Evolutionary conservation across 768 basidiomycete species (phyloP), one percentile per base, ranked within the genome.

Genomic region (Pulveroboletus ravenelii): DNA sequence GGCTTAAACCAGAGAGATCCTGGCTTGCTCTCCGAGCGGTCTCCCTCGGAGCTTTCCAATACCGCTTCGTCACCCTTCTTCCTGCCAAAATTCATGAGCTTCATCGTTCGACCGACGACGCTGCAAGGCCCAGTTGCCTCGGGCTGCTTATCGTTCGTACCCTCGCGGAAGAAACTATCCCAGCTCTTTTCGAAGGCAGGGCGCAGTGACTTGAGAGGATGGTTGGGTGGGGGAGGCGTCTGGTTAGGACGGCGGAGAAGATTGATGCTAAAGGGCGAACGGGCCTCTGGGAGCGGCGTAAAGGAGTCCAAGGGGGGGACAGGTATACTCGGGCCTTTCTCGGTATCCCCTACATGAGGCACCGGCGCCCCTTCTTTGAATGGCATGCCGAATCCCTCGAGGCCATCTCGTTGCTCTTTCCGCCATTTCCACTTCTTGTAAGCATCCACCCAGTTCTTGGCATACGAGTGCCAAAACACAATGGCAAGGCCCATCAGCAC

Each of bases 401-500:
- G 67, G 27, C 73, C 78, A 1, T 68, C 67, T 44, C 78, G 72
- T 61, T 82, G 79, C 57, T 80, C 77, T 44, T 61, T 67, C 60
- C 74, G 69, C 74, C 78, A 85, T 62, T 66, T 75, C 57, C 72
- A 70, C 48, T 73, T 75, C 58, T 69, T 72, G 54, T 75, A 73
- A 32, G 65, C 69, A 61, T 82, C 78, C 27, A 78, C 51, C 66
- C 70, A 71, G 8, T 64, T 62, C 37, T 70, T 75, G 25, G 76
- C 81, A 62, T 80, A 83, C 4, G 85, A 77, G 62, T 89, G 78
- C 87, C 87, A 91, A 43, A 86, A 71, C 38, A 93, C 71, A 59
- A 90, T 70, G 50, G 62, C 62, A 27, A 91, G 62, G 13, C 80
- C 94, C 78, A 94, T 87, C 51, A 95, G 61, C 27, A 93, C 83